A percentile compares a stretch with the other conserved stretches of the same genome.
phyloP scores from a whole-genome alignment of 768 basidiomycete genomes.

The Trametes cubensis region DNA sequence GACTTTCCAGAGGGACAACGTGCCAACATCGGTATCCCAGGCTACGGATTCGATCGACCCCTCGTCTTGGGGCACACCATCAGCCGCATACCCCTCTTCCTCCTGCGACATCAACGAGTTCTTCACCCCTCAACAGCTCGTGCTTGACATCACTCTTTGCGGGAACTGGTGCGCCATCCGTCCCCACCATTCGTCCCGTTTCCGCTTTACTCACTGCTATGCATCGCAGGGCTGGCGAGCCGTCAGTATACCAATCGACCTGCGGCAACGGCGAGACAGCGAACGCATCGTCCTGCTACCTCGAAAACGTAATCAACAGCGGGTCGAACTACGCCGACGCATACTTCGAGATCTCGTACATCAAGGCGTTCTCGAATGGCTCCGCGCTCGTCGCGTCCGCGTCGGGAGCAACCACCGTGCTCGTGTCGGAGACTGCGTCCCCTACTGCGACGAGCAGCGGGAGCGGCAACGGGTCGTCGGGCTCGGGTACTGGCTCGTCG shows the following conservation, averaged over 20 bases:
- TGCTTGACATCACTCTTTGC: constrained; percentile 62
- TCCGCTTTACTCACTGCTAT: not conserved
- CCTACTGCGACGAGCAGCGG: not conserved
- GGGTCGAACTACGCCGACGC: constrained; percentile 48
- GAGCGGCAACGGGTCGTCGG: not conserved
- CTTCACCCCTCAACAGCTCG: constrained; percentile 53
- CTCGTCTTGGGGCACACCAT: constrained; percentile 49
- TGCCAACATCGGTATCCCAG: constrained; percentile 41
- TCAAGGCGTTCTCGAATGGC: constrained; percentile 53
- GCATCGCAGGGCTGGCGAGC: constrained; percentile 51
- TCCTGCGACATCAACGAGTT: constrained; percentile 48
- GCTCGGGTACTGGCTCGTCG: not conserved
- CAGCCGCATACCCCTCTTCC: constrained; percentile 43
- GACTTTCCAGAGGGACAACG: constrained; percentile 36
- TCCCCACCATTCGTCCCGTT: not conserved
- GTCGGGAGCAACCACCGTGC: constrained; percentile 12
- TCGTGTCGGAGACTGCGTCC: constrained; percentile 19
- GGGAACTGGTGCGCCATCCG: constrained; percentile 52
- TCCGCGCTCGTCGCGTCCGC: constrained; percentile 13
- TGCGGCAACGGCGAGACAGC: constrained; percentile 44
- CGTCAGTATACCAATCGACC: constrained; percentile 45
- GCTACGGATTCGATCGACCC: constrained; percentile 40
- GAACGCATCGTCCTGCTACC: constrained; percentile 44
- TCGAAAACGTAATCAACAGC: constrained; percentile 52
- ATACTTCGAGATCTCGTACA: constrained; percentile 63